Evolutionary conservation across 495 filamentous ascomycete genomes (phyloP), one percentile per base, ranked within the genome.

Genomic region (Hyphodiscus hymeniophilus): DNA sequence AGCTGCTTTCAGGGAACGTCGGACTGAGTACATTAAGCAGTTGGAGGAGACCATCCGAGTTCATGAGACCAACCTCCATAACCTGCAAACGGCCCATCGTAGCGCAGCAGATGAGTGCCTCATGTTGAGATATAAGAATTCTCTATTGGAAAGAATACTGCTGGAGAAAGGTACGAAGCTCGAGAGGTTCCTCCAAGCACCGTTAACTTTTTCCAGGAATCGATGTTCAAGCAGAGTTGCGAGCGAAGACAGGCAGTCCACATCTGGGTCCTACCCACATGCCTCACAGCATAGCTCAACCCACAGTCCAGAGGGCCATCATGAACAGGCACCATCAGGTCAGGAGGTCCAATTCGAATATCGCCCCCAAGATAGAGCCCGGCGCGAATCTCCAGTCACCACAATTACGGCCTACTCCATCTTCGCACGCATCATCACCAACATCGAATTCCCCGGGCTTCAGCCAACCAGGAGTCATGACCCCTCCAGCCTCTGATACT

Each of bases 1-100:
- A 65, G 92, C 92, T 38, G 92, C 92, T 23, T 98, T 98, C 60
- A 82, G 92, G 38, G 92, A 98, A 65, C 82, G 92, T 51, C 82
- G 92, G 52, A 97, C 94, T 22, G 92, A 98, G 70, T 98, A 98
- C 64, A 98, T 98, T 71, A 96, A 96, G 69, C 94, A 98, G 65
- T 77, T 98, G 10, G 92, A 98, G 66, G 87, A 87, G 44, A 95
- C 89, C 46, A 97, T 98, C 66, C 94, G 94, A 63, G 89, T 89
- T 53, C 92, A 97, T 72, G 92, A 98, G 66, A 88, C 95, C 52
- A 85, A 84, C 52, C 71, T 98, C 32, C 84, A 91, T 54, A 91
- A 79, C 55, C 74, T 97, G 47, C 94, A 96, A 65, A 86, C 92
- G 57, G 94, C 87, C 42, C 92, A 97, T 62, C 85, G 94, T 45